Evolutionary conservation across 306 rosid genomes (phyloP), one percentile per base, ranked within the genome.

Genomic region (Lagenaria siceraria): DNA sequence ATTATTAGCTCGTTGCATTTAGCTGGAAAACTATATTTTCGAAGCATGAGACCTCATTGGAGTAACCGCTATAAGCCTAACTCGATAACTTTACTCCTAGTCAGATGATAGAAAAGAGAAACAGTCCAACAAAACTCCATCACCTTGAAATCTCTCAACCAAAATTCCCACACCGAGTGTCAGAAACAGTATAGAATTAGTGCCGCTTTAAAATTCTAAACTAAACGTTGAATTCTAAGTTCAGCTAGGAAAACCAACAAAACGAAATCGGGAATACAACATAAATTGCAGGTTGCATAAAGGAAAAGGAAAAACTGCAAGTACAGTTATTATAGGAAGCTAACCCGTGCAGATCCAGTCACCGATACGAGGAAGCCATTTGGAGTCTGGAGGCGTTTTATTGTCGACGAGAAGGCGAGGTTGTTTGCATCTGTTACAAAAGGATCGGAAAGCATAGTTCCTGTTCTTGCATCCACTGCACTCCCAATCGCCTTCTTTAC

Each of bases 271-370:
- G 46, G n/a, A 42, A 69, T 14, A 69, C 21, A 22, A 13, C 36
- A 69, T 3, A 43, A 13, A 2, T 54, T 25, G 8, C 6, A 15
- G 24, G 38, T 0, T 35, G 31, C n/a, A 22, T 14, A 7, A 53
- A 46, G 24, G 0, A 12, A 65, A 4, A 13, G 46, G 2, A 27
- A 36, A 31, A 73, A 46, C 75, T 40, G 25, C 31, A 59, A 18
- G 22, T 25, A 9, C 11, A 33, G 40, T 12, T 19, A 54, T 7
- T 58, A 25, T 42, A 51, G 43, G 75, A 46, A 73, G 61, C 96
- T 83, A 87, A 94, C 98, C 96, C 53, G 95, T 86, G 88, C 98
- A 94, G 95, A 93, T 91, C 97, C 98, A 93, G 81, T 93, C 98
- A 43, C 98, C 97, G 48, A 92, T 89, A 22, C 97, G 93, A 46